Evolutionary conservation across 2,329 filamentous ascomycete species (phyloP).

Genomic region (Alternaria sp.): DNA sequence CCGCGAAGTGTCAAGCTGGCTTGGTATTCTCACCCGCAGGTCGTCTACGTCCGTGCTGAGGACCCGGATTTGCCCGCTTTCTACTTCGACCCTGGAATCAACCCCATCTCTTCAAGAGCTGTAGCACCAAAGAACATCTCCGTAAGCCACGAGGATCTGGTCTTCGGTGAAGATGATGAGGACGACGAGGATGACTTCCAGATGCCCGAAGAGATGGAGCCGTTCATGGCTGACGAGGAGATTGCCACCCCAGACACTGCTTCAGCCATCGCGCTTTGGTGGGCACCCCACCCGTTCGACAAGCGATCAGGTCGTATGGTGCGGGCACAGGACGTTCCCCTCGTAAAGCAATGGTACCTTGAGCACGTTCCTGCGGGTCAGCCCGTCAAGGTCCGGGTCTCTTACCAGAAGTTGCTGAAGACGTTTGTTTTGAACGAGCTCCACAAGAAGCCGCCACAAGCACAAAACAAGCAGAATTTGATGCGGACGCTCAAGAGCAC

Average conservation of each 20-base stretch:
- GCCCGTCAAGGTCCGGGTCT: conserved; percentile 95
- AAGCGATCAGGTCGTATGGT: conserved; percentile 95
- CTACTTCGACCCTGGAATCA: conserved; percentile 97
- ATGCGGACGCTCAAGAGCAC: conserved; percentile 90
- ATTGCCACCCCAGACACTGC: conserved; percentile 88
- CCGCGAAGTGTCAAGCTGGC: conserved; percentile 91
- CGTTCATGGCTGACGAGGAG: conserved; percentile 89
- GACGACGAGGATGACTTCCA: conserved; percentile 85
- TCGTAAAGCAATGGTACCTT: conserved; percentile 98
- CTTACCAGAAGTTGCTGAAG: conserved; percentile 97
- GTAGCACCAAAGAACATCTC: conserved; percentile 95
- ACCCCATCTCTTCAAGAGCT: conserved; percentile 93
- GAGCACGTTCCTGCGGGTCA: conserved; percentile 92
- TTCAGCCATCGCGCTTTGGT: conserved; percentile 93
- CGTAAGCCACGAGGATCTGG: conserved; percentile 87
- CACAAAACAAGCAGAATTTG: conserved; percentile 91
- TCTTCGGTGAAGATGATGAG: conserved; percentile 88
- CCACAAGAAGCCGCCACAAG: conserved; percentile 94
- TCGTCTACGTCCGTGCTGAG: conserved; percentile 87
- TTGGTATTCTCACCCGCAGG: conserved; percentile 93
- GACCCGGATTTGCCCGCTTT: conserved; percentile 91
- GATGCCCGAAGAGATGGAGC: conserved; percentile 78
- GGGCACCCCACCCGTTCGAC: conserved; percentile 97
- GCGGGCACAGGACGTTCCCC: conserved; percentile 91
- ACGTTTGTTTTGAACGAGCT: conserved; percentile 95